Evolutionary conservation across 192 early-diverging fungal genomes (phyloP), one percentile per base, ranked within the genome.

Genomic region (Rhizophagus clarus): DNA sequence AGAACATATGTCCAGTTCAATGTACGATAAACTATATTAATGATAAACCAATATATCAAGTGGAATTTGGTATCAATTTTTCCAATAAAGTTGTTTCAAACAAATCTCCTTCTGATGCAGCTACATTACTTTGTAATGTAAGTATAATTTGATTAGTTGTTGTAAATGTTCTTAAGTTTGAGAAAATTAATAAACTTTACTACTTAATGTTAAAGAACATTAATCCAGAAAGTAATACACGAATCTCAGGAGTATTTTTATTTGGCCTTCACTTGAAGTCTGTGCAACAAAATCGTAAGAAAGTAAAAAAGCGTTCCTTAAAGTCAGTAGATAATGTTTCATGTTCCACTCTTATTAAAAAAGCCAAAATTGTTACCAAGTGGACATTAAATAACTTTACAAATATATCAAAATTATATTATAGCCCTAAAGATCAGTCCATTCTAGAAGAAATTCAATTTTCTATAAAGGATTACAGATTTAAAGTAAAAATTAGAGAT

Each of bases 51-150:
- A 32, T 32, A 32, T 32, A 32, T 32, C 32, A 32, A 40, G 40
- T 70, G 22, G 20, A 37, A 70, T 70, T 8, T 70, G 68, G 68
- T 28, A n/a, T 0, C 22, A 70, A 70, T 42, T 70, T 70, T 42
- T 17, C 11, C 5, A 17, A 70, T 40, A 3, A n/a, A 15, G 7
- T 70, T 70, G 3, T 42, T 22, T 70, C 37, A 70, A 28, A 34
- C 37, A 42, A 70, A 22, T 70, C 37, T 22, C 37, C 68, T n/a
- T 42, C 68, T 5, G 26, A 70, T 42, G 68, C 32, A 32, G 32
- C 32, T 32, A 32, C 32, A 32, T n/a, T 42, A 37, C 22, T 17
- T 3, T 17, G 22, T 7, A 70, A 37, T 45, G 12, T 17, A 15
- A 34, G 42, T 70, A 42, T 45, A 40, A 40, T 70, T 20, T 3